phyloP scores from a whole-genome alignment of 495 filamentous ascomycete species.

The Neurospora pannonica region DNA sequence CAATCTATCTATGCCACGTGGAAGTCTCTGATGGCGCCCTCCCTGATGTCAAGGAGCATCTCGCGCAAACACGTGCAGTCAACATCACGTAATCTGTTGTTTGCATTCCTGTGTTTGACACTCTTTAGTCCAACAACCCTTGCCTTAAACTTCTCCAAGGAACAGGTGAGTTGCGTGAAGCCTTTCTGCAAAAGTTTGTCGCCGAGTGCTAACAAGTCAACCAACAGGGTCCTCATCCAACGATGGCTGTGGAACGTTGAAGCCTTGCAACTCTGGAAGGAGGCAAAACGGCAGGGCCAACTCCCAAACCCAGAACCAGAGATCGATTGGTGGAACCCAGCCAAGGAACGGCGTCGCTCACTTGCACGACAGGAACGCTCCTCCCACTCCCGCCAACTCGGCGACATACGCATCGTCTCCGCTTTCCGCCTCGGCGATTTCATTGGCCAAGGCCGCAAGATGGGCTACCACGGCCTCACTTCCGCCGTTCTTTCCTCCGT shows the following conservation, averaged over 20 bases:
- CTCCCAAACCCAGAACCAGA: not conserved
- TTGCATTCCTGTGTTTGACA: not conserved
- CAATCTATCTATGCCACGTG: not conserved
- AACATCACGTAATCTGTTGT: not conserved
- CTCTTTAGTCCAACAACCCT: not conserved
- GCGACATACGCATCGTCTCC: not conserved
- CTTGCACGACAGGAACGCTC: not conserved
- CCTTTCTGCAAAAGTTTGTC: not conserved
- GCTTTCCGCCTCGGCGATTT: conserved; percentile 29
- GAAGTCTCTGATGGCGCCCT: not conserved
- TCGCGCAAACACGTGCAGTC: not conserved
- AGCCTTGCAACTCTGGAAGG: conserved; percentile 4
- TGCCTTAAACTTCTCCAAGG: conserved; percentile 7
- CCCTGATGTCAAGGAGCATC: not conserved
- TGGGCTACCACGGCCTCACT: conserved; percentile 38
- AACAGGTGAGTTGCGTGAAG: conserved; percentile 16
- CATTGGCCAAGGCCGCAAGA: conserved; percentile 36
- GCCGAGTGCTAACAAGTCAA: conserved; percentile 17
- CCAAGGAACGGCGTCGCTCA: not conserved
- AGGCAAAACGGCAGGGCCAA: not conserved
- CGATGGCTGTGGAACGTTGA: conserved; percentile 11
- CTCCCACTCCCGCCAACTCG: not conserved
- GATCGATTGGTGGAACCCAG: not conserved
- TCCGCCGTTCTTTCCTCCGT: conserved; percentile 35
- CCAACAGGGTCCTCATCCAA: not conserved